Base-by-base conservation (phyloP, 208 protist genomes). In the Acanthamoeba healyi region DNA sequence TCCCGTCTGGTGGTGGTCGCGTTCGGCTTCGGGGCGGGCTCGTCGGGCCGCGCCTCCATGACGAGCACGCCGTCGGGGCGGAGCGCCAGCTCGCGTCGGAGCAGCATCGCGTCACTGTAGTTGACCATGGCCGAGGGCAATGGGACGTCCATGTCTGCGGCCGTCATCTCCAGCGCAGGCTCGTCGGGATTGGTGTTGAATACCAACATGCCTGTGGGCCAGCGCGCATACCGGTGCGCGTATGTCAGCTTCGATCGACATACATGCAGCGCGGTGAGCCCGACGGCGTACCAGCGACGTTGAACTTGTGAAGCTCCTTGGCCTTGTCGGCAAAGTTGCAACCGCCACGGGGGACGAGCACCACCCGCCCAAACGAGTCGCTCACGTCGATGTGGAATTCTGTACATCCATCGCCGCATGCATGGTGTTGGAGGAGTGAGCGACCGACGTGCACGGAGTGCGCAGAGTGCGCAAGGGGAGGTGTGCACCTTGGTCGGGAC, bases 311-410 rank as follows among this genome's bases (percentile, higher is more conserved):
- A 26, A 70, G 61, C 29, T 7, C 61, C 14, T 36, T 70, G 26
- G 61, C 61, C 72, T 82, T 82, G 10, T 82, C 72, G 10, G n/a
- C 72, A 46, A 82, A 82, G 14, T 15, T 82, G 72, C 72, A 82
- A 32, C 42, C 42, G 42, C 72, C 72, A 10, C 72, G 34, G 22
- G 38, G 42, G 5, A 82, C n/a, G 12, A 82, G 26, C 19, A 82
- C 72, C 61, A 70, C 61, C 29, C 61, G 19, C 61, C 14, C 19
- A 70, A 70, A 26, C 61, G 61, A 26, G 29, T 70, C 61, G 26
- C n/a, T 24, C 14, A 70, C 26, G 61, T 70, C 29, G 14, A 70
- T 6, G 61, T 34, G 61, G 7, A 70, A 36, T 70, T 26, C 61
- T 70, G 29, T 34, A 24, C 7, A 54, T 15, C 49, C 49, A 54